Percentiles rank a stretch among this genome's conserved stretches.
phyloP scores from a whole-genome alignment of 306 rosid genomes.

The Styphnolobium japonicum region DNA sequence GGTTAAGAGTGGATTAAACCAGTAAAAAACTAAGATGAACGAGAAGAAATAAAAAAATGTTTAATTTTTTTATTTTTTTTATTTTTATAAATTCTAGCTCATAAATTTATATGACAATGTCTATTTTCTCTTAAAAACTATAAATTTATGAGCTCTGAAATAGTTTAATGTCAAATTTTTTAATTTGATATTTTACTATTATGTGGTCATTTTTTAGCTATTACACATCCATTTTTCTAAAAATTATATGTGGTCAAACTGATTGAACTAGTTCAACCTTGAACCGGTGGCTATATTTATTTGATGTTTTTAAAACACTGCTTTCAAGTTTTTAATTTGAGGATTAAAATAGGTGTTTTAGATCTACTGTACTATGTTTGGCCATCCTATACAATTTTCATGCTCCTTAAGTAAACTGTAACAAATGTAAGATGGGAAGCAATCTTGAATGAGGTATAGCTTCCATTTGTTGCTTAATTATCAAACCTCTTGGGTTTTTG shows the following conservation, averaged over 20 bases:
- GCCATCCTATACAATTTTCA: background rate
- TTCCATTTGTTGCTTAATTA: background rate
- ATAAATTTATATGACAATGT: background rate
- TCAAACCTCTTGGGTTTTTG: background rate
- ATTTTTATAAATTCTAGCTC: background rate
- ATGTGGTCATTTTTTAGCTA: background rate
- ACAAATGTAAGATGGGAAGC: background rate
- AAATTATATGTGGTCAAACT: too few relatives aligned
- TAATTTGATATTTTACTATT: background rate
- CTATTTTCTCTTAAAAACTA: background rate
- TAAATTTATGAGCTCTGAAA: background rate
- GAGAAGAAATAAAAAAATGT: background rate
- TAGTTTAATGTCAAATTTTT: background rate
- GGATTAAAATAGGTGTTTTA: background rate
- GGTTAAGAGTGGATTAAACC: background rate
- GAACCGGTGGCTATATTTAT: background rate
- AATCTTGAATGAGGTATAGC: background rate
- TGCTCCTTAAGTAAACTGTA: background rate
- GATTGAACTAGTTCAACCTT: background rate
- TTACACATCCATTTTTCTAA: background rate
- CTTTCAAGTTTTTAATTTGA: background rate
- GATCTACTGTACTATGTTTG: background rate
- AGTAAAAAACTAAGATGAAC: background rate
- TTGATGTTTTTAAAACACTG: background rate
- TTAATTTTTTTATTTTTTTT: too few relatives aligned